Percentiles rank a stretch among this genome's conserved stretches.
phyloP scores from a whole-genome alignment of 306 rosid species.

The Lotus japonicus region DNA sequence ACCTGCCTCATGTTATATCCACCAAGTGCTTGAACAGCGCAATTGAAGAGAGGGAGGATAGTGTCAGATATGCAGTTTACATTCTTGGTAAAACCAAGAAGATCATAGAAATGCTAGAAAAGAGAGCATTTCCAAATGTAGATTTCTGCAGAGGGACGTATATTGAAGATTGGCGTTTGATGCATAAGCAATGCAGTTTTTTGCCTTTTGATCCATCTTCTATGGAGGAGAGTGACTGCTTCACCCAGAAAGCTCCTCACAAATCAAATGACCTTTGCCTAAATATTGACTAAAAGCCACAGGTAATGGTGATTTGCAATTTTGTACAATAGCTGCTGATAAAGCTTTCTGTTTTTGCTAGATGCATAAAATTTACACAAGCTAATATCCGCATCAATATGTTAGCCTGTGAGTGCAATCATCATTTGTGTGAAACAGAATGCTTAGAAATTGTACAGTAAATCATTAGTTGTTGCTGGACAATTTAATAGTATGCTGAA shows the following conservation, averaged over 20 bases:
- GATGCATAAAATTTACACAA: too few relatives aligned
- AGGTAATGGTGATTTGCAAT: not conserved
- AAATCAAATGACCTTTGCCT: conserved; percentile 32
- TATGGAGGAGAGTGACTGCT: conserved; percentile 20
- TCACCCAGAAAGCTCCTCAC: not conserved
- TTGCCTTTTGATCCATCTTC: conserved; percentile 18
- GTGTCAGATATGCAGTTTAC: conserved; percentile 55
- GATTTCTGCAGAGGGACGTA: conserved; percentile 25
- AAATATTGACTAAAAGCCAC: conserved; percentile 24
- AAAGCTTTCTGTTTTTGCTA: not conserved
- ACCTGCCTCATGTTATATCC: conserved; percentile 45
- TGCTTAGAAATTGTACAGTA: too few relatives aligned
- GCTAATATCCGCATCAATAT: too few relatives aligned
- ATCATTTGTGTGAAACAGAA: too few relatives aligned
- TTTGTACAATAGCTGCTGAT: not conserved
- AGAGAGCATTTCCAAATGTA: conserved; percentile 27
- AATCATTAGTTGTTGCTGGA: too few relatives aligned
- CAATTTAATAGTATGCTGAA: too few relatives aligned
- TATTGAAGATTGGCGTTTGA: conserved; percentile 67
- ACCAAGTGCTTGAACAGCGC: conserved; percentile 34
- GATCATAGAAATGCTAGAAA: conserved; percentile 51
- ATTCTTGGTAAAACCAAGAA: conserved; percentile 55
- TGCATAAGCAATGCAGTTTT: conserved; percentile 27
- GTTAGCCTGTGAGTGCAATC: too few relatives aligned
- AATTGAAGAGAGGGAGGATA: conserved; percentile 68